These are phyloP conservation scores for Aspergillus luchuensis DNA, from an alignment of 2,329 filamentous ascomycete species.

Conservation along the genomic window DNA sequence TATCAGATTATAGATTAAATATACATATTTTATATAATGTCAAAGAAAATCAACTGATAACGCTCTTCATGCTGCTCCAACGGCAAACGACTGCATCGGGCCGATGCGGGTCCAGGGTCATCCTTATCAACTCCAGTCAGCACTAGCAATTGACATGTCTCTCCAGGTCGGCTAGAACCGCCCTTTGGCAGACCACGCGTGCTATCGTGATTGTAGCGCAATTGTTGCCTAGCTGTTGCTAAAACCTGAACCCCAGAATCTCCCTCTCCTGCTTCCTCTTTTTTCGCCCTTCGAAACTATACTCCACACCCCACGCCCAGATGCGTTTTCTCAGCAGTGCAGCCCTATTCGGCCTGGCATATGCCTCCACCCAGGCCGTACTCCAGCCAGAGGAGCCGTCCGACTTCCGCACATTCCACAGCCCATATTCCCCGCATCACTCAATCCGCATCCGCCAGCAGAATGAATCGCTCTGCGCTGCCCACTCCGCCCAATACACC, in stretches of 20 bases:
- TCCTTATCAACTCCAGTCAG: not conserved
- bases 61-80: not conserved
- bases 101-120: not conserved
- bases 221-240: no score
- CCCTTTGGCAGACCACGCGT: no score
- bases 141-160: no score
- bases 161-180: no score
- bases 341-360: not conserved
- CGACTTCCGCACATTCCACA: constrained; percentile 6
- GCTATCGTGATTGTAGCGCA: no score
- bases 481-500: constrained; percentile 31
- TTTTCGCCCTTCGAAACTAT: not conserved
- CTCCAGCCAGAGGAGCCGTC: not conserved
- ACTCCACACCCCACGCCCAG: not conserved
- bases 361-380: not conserved
- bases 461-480: constrained; percentile 28
- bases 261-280: not conserved
- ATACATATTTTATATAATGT: not conserved
- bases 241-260: no score
- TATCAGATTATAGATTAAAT: not conserved
- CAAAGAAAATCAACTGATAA: not conserved
- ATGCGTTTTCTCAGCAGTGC: not conserved
- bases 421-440: constrained; percentile 14
- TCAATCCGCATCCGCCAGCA: constrained; percentile 30
- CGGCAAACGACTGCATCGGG: not conserved